Evolutionary conservation across 164 flowering plant species (phyloP), one percentile per base, ranked within the genome.

Genomic region (Magnolia changhungtana): DNA sequence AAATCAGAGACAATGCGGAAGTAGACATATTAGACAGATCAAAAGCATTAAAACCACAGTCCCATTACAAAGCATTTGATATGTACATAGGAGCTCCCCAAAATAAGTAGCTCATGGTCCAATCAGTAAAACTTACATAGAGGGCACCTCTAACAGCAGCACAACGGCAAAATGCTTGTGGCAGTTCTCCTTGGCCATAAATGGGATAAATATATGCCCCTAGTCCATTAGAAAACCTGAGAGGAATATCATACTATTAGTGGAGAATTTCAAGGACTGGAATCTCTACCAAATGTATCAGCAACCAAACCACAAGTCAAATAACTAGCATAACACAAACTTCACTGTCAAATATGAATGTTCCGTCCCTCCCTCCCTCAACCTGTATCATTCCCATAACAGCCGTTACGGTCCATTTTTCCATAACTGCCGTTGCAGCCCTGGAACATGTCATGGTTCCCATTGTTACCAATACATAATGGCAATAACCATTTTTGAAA

Each of bases 71-170:
- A 14, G 18, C 8, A 55, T 55, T 55, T 55, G 18, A 55, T 11
- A 55, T 11, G 13, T 55, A 37, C 45, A 37, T 37, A 37, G 45
- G 45, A 37, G 45, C 45, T 37, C 45, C 50, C 19, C 71, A 68
- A 27, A 55, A n/a, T 16, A 21, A 50, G 21, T 52, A 69, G 45
- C 45, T 55, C 18, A 7, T 65, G 20, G 58, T 61, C 51, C 55
- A 45, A 16, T 65, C 21, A 31, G 4, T 23, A 16, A 37, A 37
- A 79, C 80, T 88, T 88, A 96, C 99, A 84, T 94, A 85, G 69
- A 94, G 63, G 75, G 95, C 91, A 67, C 99, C 98, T 84, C 94
- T 92, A 61, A 96, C 98, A 69, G 99, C 98, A 83, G 99, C 98
- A 78, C 98, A 90, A 24, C 96, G 96, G 59, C 97, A 94, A 85